A percentile compares a stretch with the other conserved stretches of the same genome.
phyloP scores from a whole-genome alignment of 2,329 filamentous ascomycete species.

The Monilinia vaccinii-corymbosi region DNA sequence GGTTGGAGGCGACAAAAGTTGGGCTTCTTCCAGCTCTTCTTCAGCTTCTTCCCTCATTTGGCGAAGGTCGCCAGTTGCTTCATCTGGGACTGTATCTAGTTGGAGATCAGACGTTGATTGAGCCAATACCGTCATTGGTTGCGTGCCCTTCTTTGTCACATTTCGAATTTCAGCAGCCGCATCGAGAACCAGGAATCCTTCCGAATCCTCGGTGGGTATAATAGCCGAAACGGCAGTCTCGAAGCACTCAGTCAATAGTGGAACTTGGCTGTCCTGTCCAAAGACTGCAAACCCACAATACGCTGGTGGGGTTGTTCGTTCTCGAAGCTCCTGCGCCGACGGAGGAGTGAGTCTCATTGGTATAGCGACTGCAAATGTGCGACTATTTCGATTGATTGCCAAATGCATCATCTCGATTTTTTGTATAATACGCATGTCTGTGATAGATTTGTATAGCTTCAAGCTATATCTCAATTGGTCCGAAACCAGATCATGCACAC shows the following conservation, averaged over 20 bases:
- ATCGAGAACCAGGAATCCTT: conserved; percentile 70
- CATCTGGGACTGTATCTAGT: conserved; percentile 30
- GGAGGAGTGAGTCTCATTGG: conserved; percentile 19
- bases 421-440: conserved; percentile 28
- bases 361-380: conserved; percentile 58
- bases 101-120: conserved; percentile 42
- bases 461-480: conserved; percentile 64
- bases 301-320: conserved; percentile 35
- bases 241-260: conserved; percentile 49
- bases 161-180: conserved; percentile 64
- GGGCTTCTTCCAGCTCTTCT: conserved; percentile 27
- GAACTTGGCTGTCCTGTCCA: conserved; percentile 47
- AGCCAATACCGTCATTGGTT: conserved; percentile 42
- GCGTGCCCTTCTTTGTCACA: conserved; percentile 48
- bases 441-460: conserved; percentile 39
- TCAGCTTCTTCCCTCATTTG: conserved; percentile 25
- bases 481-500: conserved; percentile 76
- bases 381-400: conserved; percentile 57
- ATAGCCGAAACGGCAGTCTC: conserved; percentile 56
- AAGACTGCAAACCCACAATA: conserved; percentile 54
- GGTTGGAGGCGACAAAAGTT: conserved; percentile 27
- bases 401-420: conserved; percentile 50
- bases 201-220: conserved; percentile 51
- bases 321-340: conserved; percentile 10
- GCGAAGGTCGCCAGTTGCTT: conserved; percentile 16